A percentile compares a stretch with the other conserved stretches of the same genome.
phyloP scores from a whole-genome alignment of 2,329 filamentous ascomycete genomes.

The Aspergillus jensenii region DNA sequence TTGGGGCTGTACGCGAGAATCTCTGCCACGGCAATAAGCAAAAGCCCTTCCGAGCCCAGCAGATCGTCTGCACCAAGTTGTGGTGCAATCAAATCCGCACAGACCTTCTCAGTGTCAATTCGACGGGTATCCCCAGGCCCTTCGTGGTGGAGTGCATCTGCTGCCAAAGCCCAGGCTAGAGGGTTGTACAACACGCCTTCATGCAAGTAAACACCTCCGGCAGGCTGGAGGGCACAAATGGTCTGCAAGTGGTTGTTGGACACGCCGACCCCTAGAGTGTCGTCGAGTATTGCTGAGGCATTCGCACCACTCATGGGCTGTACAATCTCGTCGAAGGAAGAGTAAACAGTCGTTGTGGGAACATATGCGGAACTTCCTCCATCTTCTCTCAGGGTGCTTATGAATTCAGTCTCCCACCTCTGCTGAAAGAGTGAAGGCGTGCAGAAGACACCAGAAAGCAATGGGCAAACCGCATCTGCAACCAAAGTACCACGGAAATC shows the following conservation, averaged over 20 bases:
- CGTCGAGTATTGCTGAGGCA: conserved; percentile 37
- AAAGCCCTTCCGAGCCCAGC: conserved; percentile 44
- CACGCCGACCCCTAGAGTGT: conserved; percentile 47
- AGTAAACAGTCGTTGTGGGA: conserved; percentile 42
- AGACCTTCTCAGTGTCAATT: conserved; percentile 43
- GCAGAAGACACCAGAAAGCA: conserved; percentile 37
- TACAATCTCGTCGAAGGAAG: conserved; percentile 52
- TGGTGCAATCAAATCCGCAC: conserved; percentile 28
- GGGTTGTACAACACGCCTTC: conserved; percentile 53
- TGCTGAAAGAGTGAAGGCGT: conserved; percentile 49
- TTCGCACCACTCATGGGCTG: conserved; percentile 48
- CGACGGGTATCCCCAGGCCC: conserved; percentile 45
- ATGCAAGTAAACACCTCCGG: conserved; percentile 51
- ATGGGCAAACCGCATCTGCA: background rate
- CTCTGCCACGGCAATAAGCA: background rate
- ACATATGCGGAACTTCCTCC: conserved; percentile 56
- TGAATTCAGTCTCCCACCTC: conserved; percentile 15
- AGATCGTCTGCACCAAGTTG: conserved; percentile 42
- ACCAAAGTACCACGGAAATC: conserved; percentile 30
- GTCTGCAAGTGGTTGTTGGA: conserved; percentile 52
- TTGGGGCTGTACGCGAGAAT: conserved; percentile 18
- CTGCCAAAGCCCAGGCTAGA: conserved; percentile 40
- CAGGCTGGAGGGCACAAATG: conserved; percentile 39
- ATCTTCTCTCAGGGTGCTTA: conserved; percentile 38
- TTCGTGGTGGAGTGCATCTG: conserved; percentile 51